Evolutionary conservation across 208 protist genomes (phyloP), one percentile per base, ranked within the genome.

Genomic region (Acanthamoeba castellanii): DNA sequence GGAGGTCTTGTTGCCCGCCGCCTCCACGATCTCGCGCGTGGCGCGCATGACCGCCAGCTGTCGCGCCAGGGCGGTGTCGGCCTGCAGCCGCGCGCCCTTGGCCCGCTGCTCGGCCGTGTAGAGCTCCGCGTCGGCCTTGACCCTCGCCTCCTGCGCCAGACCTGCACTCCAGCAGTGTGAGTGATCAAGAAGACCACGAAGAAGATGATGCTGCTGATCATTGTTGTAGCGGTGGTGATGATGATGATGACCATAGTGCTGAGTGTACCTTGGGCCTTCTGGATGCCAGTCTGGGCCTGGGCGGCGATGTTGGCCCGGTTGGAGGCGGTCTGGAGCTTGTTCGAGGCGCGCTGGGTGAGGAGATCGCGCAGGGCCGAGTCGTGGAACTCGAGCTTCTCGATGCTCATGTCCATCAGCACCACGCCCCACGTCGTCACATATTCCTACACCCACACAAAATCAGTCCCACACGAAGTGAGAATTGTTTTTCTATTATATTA

Each of bases 331-430:
- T 72, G 66, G n/a, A 72, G 66, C 66, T 72, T 72, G 66, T 72
- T 72, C 5, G 66, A 72, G 22, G 66, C 66, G 22, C 66, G 22
- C 66, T 72, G 66, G 30, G 66, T 34, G 66, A 72, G 66, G n/a
- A 72, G 66, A n/a, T 72, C 66, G 66, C 66, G 66, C 22, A 72
- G 66, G 30, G 66, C 30, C 30, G 66, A 27, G 30, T 72, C 66
- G 66, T 72, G 66, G 66, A 72, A 72, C 66, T 72, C 66, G 22
- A 72, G 30, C 66, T 72, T 72, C 66, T 72, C 66, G 66, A 72
- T 72, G n/a, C 30, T 27, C 66, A 72, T 72, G 66, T 72, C 66
- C 66, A 72, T 72, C 66, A 72, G 30, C 66, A 72, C 66, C 66
- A 72, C n/a, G 3, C 66, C 66, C 66, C 66, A 72, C 3, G 66